Conservation (phyloP, 2,329 filamentous ascomycete genomes). For the Talaromyces sp. region DNA sequence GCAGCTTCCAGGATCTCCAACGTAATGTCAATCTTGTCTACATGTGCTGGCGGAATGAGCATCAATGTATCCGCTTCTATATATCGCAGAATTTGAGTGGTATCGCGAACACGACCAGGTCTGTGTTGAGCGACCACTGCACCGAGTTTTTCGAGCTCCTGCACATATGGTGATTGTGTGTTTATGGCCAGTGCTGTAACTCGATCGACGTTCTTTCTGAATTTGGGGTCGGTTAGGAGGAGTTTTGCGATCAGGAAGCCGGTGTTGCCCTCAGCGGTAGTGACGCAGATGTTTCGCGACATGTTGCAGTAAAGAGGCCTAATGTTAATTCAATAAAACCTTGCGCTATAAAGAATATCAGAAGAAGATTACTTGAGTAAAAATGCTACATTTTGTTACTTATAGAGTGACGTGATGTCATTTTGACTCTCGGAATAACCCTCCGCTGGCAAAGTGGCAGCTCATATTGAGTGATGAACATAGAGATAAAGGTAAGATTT, state of each 20-base stretch:
- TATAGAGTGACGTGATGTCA: constrained; percentile 15
- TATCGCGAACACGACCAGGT: constrained; percentile 39
- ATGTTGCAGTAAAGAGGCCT: constrained; percentile 26
- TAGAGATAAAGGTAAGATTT: background rate
- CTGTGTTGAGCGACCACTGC: constrained; percentile 43
- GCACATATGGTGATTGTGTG: constrained; percentile 35
- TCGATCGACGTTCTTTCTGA: constrained; percentile 42
- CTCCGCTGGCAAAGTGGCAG: constrained; percentile 7
- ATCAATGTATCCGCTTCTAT: constrained; percentile 49
- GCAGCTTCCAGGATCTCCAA: constrained; percentile 46
- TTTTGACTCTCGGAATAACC: constrained; percentile 12
- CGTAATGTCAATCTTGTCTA: constrained; percentile 47
- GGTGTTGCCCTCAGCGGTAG: constrained; percentile 50
- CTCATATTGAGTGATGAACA: background rate
- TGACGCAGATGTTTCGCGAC: constrained; percentile 50
- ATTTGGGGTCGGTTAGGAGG: constrained; percentile 43
- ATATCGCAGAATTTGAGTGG: constrained; percentile 41
- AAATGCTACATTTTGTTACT: background rate
- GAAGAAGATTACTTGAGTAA: background rate
- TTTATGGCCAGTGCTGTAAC: constrained; percentile 44
- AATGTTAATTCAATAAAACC: background rate
- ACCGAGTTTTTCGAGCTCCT: constrained; percentile 43
- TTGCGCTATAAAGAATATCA: background rate
- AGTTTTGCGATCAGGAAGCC: constrained; percentile 52
- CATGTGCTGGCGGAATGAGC: constrained; percentile 48